A percentile compares a stretch with the other conserved stretches of the same genome.
phyloP scores from a whole-genome alignment of 768 basidiomycete species.

The Leccinum ochraceum region DNA sequence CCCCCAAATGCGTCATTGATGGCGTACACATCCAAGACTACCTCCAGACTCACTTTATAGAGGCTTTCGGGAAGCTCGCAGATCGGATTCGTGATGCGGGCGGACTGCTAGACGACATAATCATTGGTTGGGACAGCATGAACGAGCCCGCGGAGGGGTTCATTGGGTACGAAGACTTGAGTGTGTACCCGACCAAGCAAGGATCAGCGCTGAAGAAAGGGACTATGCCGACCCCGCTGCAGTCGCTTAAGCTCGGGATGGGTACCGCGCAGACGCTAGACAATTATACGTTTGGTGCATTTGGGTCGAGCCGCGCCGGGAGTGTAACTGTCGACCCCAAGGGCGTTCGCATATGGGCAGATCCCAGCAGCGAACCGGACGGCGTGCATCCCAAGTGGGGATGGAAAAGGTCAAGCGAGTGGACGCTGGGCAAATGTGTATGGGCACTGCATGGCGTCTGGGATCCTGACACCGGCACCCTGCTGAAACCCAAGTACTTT shows the following conservation, averaged over 20 bases:
- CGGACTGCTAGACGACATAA: slow-evolving; percentile 77
- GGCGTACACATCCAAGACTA: slow-evolving; percentile 91
- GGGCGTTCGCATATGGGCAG: slow-evolving; percentile 77
- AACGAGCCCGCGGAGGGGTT: slow-evolving; percentile 93
- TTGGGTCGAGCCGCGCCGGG: slow-evolving; percentile 77
- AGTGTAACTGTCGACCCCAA: slow-evolving; percentile 83
- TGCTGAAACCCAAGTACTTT: slow-evolving; percentile 81
- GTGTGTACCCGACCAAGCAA: slow-evolving; percentile 61
- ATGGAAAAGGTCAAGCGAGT: slow-evolving; percentile 74
- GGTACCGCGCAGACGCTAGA: slow-evolving; percentile 82
- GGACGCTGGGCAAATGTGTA: slow-evolving; percentile 76
- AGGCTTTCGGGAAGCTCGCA: slow-evolving; percentile 73
- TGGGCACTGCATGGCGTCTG: slow-evolving; percentile 93
- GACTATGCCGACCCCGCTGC: slow-evolving; percentile 80
- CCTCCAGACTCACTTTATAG: slow-evolving; percentile 74
- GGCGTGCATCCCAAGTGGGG: slow-evolving; percentile 74
- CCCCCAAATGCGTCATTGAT: slow-evolving; percentile 89
- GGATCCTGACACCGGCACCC: slow-evolving; percentile 68
- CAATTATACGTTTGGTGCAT: slow-evolving; percentile 73
- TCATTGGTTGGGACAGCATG: slow-evolving; percentile 96
- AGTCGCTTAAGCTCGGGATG: slow-evolving; percentile 86
- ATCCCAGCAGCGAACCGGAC: slow-evolving; percentile 48
- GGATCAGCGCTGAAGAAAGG: slow-evolving; percentile 83
- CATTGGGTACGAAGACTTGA: slow-evolving; percentile 67
- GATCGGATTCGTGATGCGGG: slow-evolving; percentile 76